Conservation (phyloP, 768 basidiomycete species). For the button mushroom (Agaricus bisporus) region DNA sequence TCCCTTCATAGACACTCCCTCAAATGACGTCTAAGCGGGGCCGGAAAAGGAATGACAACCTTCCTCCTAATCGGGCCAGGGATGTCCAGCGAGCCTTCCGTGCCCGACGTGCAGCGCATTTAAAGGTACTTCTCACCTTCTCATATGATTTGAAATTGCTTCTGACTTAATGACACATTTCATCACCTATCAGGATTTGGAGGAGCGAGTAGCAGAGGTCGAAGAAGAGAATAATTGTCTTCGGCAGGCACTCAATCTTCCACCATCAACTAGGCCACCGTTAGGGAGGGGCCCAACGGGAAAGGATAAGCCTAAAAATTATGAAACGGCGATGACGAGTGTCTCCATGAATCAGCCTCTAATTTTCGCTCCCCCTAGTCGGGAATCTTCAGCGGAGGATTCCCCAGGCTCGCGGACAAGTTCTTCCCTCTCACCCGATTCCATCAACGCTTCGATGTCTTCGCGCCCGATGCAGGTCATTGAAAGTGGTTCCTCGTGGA, state of each 20-base stretch:
- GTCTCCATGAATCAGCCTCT: constrained; percentile 15
- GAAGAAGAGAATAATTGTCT: constrained; percentile 79
- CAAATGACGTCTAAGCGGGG: constrained; percentile 84
- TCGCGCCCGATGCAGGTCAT: constrained; percentile 42
- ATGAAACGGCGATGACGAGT: constrained; percentile 20
- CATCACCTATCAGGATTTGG: constrained; percentile 56
- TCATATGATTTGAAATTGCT: constrained; percentile 27
- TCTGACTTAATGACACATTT: constrained; percentile 19
- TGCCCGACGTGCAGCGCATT: constrained; percentile 81
- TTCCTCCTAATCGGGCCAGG: constrained; percentile 76
- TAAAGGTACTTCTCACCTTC: constrained; percentile 52
- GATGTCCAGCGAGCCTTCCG: constrained; percentile 90
- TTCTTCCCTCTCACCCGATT: constrained; percentile 54
- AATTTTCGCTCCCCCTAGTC: constrained; percentile 29
- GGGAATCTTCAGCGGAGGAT: constrained; percentile 37
- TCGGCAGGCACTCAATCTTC: constrained; percentile 65
- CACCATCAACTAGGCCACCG: constrained; percentile 63
- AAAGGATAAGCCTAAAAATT: constrained; percentile 68
- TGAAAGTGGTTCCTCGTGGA: constrained; percentile 44
- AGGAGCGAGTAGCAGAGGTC: constrained; percentile 73
- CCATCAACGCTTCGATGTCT: constrained; percentile 41
- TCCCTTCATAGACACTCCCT: constrained; percentile 21
- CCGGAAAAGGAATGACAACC: constrained; percentile 75
- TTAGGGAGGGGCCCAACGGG: constrained; percentile 85
- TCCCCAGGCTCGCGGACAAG: constrained; percentile 50